Conservation (phyloP, 1,139 yeast genomes). For the Pichia sp. region DNA sequence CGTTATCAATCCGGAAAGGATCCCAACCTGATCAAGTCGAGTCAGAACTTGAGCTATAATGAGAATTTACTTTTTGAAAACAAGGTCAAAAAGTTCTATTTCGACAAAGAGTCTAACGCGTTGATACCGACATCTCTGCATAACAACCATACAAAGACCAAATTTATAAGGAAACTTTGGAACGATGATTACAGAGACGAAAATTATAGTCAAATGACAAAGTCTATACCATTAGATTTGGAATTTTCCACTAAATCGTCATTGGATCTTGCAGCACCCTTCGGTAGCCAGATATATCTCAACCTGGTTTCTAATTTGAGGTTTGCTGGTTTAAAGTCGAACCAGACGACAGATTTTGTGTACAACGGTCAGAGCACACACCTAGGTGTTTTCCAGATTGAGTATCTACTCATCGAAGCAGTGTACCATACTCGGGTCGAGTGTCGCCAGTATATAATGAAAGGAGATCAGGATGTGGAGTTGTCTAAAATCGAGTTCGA, state of each 20-base stretch:
- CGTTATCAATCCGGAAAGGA: conserved; percentile 16
- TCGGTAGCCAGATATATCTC: conserved; percentile 11
- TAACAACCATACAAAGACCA: conserved; percentile 21
- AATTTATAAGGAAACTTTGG: conserved; percentile 25
- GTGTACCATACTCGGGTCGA: neutral
- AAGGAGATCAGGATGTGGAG: neutral
- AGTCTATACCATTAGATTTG: conserved; percentile 12
- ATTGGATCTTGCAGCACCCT: conserved; percentile 11
- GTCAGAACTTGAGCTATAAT: neutral
- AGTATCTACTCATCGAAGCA: conserved; percentile 15
- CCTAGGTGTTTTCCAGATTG: conserved; percentile 16
- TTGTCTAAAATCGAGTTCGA: conserved; percentile 11
- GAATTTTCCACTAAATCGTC: conserved; percentile 4
- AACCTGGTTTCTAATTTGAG: conserved; percentile 7
- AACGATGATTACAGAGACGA: conserved; percentile 21
- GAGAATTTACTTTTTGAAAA: conserved; percentile 12
- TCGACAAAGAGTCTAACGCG: conserved; percentile 17
- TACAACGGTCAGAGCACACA: conserved; percentile 18
- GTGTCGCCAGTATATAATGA: conserved; percentile 7
- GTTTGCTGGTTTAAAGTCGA: conserved; percentile 4
- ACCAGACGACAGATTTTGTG: conserved; percentile 17
- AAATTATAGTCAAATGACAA: conserved; percentile 16
- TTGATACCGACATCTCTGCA: conserved; percentile 22
- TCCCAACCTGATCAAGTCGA: neutral
- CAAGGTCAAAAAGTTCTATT: conserved; percentile 23